These are phyloP conservation scores for Allium sativum DNA, from an alignment of 106 monocot species.

Conservation along the genomic window DNA sequence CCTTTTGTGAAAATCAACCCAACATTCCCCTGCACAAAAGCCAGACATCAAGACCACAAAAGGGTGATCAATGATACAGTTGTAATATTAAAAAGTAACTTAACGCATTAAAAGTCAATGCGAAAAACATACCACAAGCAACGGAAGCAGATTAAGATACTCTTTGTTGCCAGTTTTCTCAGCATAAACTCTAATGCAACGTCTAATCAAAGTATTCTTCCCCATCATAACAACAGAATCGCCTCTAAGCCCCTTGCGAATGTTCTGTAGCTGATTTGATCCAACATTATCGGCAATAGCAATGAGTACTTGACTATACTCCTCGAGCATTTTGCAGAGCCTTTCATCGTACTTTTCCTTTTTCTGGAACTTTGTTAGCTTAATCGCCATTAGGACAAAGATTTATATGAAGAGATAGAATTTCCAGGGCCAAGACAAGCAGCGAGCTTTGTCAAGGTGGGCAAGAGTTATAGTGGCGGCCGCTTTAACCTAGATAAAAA, in stretches of 20 bases:
- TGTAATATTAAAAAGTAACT: too few species aligned
- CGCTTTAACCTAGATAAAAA: neutral
- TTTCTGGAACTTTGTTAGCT: conserved; percentile 75
- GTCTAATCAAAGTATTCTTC: conserved; percentile 86
- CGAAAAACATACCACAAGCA: conserved; percentile 66
- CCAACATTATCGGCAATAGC: conserved; percentile 83
- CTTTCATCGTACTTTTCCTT: conserved; percentile 75
- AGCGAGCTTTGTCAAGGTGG: neutral
- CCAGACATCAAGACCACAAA: neutral
- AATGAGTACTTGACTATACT: conserved; percentile 69
- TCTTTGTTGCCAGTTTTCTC: conserved; percentile 58
- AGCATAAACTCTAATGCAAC: conserved; percentile 63
- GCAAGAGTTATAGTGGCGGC: neutral
- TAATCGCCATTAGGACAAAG: conserved; percentile 47
- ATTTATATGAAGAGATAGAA: neutral
- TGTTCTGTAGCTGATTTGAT: conserved; percentile 74
- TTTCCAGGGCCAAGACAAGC: neutral
- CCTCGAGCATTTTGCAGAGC: conserved; percentile 61
- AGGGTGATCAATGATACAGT: too few species aligned
- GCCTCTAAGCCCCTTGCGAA: conserved; percentile 50
- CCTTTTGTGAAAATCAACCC: conserved; percentile 85
- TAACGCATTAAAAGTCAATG: neutral
- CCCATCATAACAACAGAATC: conserved; percentile 80
- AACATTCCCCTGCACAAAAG: conserved; percentile 45
- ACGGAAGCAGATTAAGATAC: conserved; percentile 46